Evolutionary conservation across 2,329 filamentous ascomycete species (phyloP).

Genomic region (Xylaria sp.): DNA sequence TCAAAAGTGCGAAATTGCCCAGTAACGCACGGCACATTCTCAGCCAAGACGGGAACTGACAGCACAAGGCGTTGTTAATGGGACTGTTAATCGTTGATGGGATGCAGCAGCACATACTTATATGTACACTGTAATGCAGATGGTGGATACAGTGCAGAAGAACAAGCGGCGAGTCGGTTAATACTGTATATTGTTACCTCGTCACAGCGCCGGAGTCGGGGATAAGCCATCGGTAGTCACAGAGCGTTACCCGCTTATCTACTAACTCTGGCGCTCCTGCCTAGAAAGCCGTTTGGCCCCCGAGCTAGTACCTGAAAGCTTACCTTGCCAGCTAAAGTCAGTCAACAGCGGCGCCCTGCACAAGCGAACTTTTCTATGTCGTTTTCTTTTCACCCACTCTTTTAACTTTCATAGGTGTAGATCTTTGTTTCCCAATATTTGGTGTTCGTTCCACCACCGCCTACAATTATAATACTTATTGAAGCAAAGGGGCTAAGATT

Average conservation of each 20-base stretch:
- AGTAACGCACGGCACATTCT: constrained; percentile 10
- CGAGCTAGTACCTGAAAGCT: constrained; percentile 38
- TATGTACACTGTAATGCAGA: neutral
- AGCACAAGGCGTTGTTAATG: constrained; percentile 24
- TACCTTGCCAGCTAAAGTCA: constrained; percentile 14
- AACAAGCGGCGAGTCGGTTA: too few relatives aligned
- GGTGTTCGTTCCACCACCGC: neutral
- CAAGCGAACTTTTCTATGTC: neutral
- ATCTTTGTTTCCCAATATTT: neutral
- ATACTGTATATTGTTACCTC: constrained; percentile 20
- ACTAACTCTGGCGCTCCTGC: neutral
- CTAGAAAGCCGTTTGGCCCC: constrained; percentile 25
- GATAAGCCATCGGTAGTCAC: constrained; percentile 26
- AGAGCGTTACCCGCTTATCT: constrained; percentile 24
- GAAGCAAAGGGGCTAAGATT: neutral
- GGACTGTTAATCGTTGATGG: constrained; percentile 21
- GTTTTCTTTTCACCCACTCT: neutral
- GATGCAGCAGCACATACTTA: neutral
- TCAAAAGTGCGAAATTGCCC: constrained; percentile 11
- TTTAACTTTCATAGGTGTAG: neutral
- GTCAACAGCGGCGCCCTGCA: constrained; percentile 3
- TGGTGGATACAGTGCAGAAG: constrained; percentile 19
- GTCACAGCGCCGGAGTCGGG: neutral
- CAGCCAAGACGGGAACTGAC: constrained; percentile 18
- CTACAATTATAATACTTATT: neutral